These are phyloP conservation scores for Diplodia mutila DNA, from an alignment of 2,329 filamentous ascomycete species.

Conservation along the genomic window DNA sequence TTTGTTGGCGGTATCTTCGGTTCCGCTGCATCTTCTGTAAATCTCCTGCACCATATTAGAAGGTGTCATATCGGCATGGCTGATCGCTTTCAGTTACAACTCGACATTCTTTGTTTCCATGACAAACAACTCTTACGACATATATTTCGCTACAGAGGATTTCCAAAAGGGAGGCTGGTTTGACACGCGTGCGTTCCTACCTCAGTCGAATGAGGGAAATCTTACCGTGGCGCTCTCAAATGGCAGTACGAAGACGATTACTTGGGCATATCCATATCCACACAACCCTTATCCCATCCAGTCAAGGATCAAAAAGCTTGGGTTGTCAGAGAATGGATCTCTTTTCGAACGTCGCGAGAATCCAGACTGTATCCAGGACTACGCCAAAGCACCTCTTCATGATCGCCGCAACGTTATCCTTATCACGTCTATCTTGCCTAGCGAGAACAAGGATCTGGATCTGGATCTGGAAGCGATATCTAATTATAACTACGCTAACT, in stretches of 20 bases:
- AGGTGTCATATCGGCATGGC: background rate
- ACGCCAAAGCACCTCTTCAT: conserved; percentile 28
- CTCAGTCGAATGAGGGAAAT: background rate
- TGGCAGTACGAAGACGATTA: background rate
- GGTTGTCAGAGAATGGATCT: background rate
- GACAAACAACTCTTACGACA: conserved; percentile 29
- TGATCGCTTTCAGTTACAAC: conserved; percentile 32
- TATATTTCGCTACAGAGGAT: conserved; percentile 28
- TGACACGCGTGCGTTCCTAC: background rate
- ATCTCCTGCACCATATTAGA: background rate
- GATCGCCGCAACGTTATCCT: conserved; percentile 29
- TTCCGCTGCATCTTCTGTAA: conserved; percentile 19
- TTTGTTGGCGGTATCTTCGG: conserved; percentile 1
- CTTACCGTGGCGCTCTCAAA: background rate
- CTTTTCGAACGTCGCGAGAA: conserved; percentile 27
- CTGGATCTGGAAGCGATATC: background rate
- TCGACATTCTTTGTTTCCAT: conserved; percentile 34
- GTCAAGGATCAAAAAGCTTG: background rate
- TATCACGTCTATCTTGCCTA: conserved; percentile 9
- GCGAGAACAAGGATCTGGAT: background rate
- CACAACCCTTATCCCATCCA: conserved; percentile 15
- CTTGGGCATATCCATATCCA: background rate
- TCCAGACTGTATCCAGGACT: conserved; percentile 30
- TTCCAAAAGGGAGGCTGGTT: conserved; percentile 27
- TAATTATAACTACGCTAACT: too few species aligned